Conservation (phyloP, 257 asterid species). For the Perilla frutescens region DNA sequence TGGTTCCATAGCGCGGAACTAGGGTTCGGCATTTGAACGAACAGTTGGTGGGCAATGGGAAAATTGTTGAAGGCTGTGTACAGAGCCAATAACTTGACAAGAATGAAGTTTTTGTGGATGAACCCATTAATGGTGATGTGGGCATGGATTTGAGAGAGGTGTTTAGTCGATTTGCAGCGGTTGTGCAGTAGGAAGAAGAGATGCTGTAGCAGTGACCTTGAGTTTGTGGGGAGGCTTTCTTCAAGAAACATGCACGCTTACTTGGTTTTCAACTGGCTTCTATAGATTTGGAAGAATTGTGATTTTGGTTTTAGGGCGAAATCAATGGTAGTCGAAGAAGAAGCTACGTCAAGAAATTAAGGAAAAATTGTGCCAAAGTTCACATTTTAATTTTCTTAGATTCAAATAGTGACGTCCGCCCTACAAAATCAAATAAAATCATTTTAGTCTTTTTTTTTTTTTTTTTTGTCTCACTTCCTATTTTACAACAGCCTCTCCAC, state of each 20-base stretch:
- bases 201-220: conserved; percentile 60
- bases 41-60: conserved; percentile 52
- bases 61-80: conserved; percentile 52
- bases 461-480: too few species aligned
- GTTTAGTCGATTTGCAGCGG: conserved; percentile 52
- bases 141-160: conserved; percentile 66
- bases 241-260: conserved; percentile 45
- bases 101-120: conserved; percentile 64
- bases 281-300: neutral
- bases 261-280: neutral
- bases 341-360: neutral
- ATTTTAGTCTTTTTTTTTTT: too few species aligned
- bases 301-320: neutral
- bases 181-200: conserved; percentile 56
- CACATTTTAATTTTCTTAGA: too few species aligned
- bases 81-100: conserved; percentile 58
- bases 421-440: too few species aligned
- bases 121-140: conserved; percentile 59
- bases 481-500: too few species aligned
- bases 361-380: too few species aligned
- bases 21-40: conserved; percentile 56
- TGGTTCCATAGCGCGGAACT: conserved; percentile 74
- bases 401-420: too few species aligned
- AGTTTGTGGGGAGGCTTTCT: conserved; percentile 38
- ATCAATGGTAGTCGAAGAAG: neutral